Evolutionary conservation across 169 alveolate genomes (phyloP), one percentile per base, ranked within the genome.

Genomic region (Eimeria tenella): DNA sequence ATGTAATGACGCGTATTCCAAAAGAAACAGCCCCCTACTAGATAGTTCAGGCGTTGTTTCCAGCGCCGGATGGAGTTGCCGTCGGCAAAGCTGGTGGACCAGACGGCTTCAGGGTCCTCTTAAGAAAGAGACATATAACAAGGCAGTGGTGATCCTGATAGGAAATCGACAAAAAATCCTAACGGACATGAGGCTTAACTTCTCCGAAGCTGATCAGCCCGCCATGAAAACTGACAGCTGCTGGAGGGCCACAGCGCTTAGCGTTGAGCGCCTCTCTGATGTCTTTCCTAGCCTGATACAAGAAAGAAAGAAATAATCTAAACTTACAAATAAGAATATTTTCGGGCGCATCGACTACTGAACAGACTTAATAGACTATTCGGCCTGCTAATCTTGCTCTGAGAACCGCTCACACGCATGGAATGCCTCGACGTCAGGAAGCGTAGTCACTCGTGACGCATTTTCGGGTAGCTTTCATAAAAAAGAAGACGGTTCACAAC

Each of bases 141-240:
- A 49, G 62, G 81, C 79, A 62, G 79, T 9, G 63, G 63, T 13
- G 31, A 55, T 84, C 70, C 91, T 62, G 65, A 58, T 84, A 84
- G 60, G 81, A 52, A 60, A 60, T 31, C 42, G 42, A 84, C 63
- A 84, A 84, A 84, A 62, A 84, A n/a, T 81, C 89, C 74, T 81
- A 58, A 56, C 74, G 56, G 89, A 81, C 73, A 52, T 49, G n/a
- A 50, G 65, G 86, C 65, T 21, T 60, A 62, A 15, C 49, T 5
- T 84, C 63, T 60, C 49, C 62, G n/a, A 42, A 25, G 17, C 60
- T 19, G 42, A 31, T 31, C 91, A 62, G 79, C 79, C 91, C 58
- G 65, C 65, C 25, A 53, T 23, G 91, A 58, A 84, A 71, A 13
- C 60, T 31, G 86, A 52, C 86, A 50, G 60, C 21, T 84, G 91